Evolutionary conservation across 176 grass and related monocot genomes (phyloP).

Genomic region (Microstegium vimineum): DNA sequence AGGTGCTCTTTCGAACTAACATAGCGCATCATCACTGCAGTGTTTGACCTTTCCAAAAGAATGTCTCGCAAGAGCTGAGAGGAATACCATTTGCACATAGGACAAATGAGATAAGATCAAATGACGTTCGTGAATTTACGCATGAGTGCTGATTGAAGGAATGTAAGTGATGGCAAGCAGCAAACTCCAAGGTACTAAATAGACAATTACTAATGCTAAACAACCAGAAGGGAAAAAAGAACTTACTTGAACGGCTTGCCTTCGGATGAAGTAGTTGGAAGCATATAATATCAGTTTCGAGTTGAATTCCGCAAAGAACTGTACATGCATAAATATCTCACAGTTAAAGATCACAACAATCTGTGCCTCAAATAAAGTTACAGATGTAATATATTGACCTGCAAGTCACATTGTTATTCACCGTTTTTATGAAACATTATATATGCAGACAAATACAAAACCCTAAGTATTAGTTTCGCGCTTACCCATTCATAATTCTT

Average conservation of each 20-base stretch:
- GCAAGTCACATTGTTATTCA: background rate
- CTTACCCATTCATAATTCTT: slow-evolving; percentile 68
- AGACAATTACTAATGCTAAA: background rate
- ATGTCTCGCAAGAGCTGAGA: slow-evolving; percentile 66
- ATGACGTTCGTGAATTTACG: background rate
- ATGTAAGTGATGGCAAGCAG: background rate
- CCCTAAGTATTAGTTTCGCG: background rate
- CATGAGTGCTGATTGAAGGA: background rate
- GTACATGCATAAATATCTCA: background rate
- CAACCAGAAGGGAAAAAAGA: background rate
- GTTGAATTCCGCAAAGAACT: slow-evolving; percentile 72
- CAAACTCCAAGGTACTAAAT: background rate
- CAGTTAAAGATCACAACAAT: background rate
- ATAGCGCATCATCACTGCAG: slow-evolving; percentile 46
- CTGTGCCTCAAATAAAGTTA: background rate
- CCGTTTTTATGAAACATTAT: background rate
- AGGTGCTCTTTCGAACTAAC: slow-evolving; percentile 60
- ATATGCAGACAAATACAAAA: background rate
- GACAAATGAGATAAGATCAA: background rate
- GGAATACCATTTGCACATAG: background rate
- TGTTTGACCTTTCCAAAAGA: slow-evolving; percentile 54
- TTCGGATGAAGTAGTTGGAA: slow-evolving; percentile 53
- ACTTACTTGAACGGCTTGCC: slow-evolving; percentile 42
- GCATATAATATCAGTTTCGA: slow-evolving; percentile 34
- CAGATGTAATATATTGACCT: too few relatives aligned